Conservation (phyloP, 2,329 filamentous ascomycete genomes). For the Apiospora arundinis region DNA sequence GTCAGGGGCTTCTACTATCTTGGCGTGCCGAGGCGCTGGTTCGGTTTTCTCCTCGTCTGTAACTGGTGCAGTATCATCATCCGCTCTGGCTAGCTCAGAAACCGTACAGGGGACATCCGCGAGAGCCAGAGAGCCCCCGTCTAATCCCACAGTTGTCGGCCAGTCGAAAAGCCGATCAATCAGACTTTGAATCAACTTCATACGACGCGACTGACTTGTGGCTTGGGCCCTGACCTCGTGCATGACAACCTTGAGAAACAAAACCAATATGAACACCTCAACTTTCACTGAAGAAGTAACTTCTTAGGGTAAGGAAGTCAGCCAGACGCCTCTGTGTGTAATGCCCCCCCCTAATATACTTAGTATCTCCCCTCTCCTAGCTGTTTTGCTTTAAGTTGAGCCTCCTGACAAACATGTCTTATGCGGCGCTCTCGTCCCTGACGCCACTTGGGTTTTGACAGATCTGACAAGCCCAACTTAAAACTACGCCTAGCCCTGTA, state of each 20-base stretch:
- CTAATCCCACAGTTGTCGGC: slow-evolving; percentile 2
- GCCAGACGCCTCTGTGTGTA: not conserved
- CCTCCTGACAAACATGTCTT: slow-evolving; percentile 3
- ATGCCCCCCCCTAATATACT: not conserved
- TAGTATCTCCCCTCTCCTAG: not conserved
- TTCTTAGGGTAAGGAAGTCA: not conserved
- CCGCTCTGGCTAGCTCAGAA: not conserved
- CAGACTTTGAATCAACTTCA: slow-evolving; percentile 7
- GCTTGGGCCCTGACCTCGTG: not conserved
- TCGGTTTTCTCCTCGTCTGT: slow-evolving; percentile 16
- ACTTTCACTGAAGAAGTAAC: not conserved
- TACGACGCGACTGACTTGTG: slow-evolving; percentile 1
- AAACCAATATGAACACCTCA: slow-evolving; percentile 32
- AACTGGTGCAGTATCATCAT: slow-evolving; percentile 25
- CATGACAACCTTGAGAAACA: not conserved
- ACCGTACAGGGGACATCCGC: not conserved
- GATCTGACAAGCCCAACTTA: not conserved
- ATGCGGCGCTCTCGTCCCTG: not conserved
- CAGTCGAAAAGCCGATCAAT: not conserved
- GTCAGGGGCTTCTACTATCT: slow-evolving; percentile 11
- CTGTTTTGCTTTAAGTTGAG: slow-evolving; percentile 7
- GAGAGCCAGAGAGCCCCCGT: too few species aligned
- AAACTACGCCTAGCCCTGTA: not conserved
- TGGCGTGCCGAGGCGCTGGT: slow-evolving; percentile 12
- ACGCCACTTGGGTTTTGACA: slow-evolving; percentile 6